These are phyloP conservation scores for Pseudodiploospora longispora DNA, from an alignment of 2,329 filamentous ascomycete genomes.

Conservation along the genomic window DNA sequence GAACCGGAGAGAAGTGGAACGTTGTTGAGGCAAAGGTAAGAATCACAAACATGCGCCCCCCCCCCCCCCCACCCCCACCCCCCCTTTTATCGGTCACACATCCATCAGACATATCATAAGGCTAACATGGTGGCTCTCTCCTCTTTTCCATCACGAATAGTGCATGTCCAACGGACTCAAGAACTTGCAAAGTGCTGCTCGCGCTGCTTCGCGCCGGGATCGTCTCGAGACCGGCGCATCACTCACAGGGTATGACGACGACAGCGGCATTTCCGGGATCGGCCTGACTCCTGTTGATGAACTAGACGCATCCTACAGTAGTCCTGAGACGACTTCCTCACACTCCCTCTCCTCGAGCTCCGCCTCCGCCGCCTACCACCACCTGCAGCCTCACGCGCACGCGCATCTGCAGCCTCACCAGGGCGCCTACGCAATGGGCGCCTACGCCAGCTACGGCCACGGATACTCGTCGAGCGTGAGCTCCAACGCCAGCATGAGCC, in stretches of 20 bases:
- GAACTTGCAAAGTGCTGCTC: constrained; percentile 64
- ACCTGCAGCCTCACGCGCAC: constrained; percentile 7
- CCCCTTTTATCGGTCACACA: neutral
- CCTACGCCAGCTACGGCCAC: constrained; percentile 21
- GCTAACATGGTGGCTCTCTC: constrained; percentile 7
- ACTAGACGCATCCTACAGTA: constrained; percentile 49
- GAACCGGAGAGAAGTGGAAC: constrained; percentile 76
- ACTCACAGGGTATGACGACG: constrained; percentile 52
- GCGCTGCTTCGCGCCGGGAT: constrained; percentile 58
- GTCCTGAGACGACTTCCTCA: constrained; percentile 41
- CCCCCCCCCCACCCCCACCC: neutral
- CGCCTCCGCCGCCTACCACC: constrained; percentile 23
- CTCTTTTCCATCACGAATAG: constrained; percentile 31
- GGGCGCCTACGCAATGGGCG: constrained; percentile 16
- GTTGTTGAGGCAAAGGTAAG: constrained; percentile 56
- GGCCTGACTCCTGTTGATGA: constrained; percentile 52
- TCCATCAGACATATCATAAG: neutral
- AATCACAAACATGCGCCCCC: neutral
- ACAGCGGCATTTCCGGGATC: constrained; percentile 61
- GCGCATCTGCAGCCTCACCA: constrained; percentile 11
- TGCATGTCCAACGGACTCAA: constrained; percentile 80
- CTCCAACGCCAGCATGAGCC: constrained; percentile 33
- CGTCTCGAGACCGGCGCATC: constrained; percentile 39
- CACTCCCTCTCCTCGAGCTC: constrained; percentile 33
- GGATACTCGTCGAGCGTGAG: constrained; percentile 49